phyloP scores from a whole-genome alignment of 306 rosid species.

The Pterocarpus santalinus region DNA sequence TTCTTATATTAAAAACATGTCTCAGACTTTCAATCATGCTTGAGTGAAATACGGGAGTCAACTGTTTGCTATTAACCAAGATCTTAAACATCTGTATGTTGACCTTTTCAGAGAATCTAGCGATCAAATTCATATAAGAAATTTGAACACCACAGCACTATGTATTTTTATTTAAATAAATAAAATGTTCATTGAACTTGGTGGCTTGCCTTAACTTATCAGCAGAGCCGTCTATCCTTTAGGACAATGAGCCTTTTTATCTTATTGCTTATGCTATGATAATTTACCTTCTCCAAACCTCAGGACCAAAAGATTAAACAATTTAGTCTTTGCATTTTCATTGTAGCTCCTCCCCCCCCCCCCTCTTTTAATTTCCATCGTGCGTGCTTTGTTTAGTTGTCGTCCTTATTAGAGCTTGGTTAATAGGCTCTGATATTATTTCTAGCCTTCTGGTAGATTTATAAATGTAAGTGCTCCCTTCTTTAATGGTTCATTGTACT shows the following conservation, averaged over 20 bases:
- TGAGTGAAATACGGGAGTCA: not conserved
- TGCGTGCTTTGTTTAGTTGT: conserved; percentile 18
- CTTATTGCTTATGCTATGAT: not conserved
- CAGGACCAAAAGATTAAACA: not conserved
- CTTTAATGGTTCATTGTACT: conserved; percentile 5
- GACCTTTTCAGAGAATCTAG: not conserved
- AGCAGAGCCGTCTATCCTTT: not conserved
- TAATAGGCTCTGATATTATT: not conserved
- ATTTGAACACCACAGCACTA: not conserved
- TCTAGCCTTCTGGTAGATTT: conserved; percentile 29
- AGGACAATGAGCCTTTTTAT: not conserved
- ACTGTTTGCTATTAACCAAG: conserved; percentile 4
- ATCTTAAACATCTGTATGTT: not conserved
- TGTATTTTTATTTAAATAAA: not conserved
- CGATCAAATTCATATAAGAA: not conserved
- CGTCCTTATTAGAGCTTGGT: not conserved
- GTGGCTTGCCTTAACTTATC: not conserved
- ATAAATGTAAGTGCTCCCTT: not conserved
- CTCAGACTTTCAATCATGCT: not conserved
- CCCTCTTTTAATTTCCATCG: not conserved
- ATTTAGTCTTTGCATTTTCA: not conserved
- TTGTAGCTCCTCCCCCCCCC: not conserved
- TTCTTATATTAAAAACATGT: not conserved
- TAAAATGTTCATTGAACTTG: conserved; percentile 3
- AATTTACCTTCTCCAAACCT: not conserved